A percentile compares a stretch with the other conserved stretches of the same genome.
Conservation (phyloP, 768 basidiomycete species). For the Tricholoma furcatifolium region DNA sequence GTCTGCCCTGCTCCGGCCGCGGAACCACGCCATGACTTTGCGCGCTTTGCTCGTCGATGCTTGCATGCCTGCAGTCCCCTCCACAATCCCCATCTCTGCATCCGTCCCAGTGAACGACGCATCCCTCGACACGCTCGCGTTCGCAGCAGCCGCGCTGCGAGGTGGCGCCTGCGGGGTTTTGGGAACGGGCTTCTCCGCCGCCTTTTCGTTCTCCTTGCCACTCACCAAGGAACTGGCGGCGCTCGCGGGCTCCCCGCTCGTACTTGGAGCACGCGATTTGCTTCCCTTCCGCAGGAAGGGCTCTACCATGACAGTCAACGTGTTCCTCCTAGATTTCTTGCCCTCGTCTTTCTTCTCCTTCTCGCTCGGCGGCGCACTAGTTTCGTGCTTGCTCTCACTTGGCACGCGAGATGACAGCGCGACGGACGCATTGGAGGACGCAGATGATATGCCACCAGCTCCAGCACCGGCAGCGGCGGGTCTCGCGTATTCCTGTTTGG, state of each 20-base stretch:
- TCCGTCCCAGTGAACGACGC: conserved; percentile 17
- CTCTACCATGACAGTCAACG: conserved; percentile 85
- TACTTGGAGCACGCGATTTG: conserved; percentile 32
- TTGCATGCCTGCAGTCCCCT: conserved; percentile 39
- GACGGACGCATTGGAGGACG: conserved; percentile 4
- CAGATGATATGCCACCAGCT: conserved; percentile 28
- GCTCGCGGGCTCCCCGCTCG: conserved; percentile 18
- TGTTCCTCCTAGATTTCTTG: conserved; percentile 69
- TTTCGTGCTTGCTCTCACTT: conserved; percentile 32
- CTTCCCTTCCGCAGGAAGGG: conserved; percentile 54
- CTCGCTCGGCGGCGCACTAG: conserved; percentile 25
- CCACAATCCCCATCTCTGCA: conserved; percentile 29
- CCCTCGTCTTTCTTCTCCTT: conserved; percentile 22
- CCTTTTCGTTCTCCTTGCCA: not conserved
- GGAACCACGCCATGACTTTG: conserved; percentile 99
- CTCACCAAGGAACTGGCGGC: conserved; percentile 1
- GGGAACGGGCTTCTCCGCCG: not conserved
- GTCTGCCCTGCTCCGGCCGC: conserved; percentile 57
- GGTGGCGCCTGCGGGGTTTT: conserved; percentile 4
- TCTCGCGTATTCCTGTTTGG: conserved; percentile 78
- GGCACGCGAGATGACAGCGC: conserved; percentile 30
- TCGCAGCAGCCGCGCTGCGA: conserved; percentile 12
- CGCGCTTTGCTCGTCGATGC: conserved; percentile 86
- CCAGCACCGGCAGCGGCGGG: conserved; percentile 46
- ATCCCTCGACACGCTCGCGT: conserved; percentile 3